Evolutionary conservation across 2,329 filamentous ascomycete genomes (phyloP).

Genomic region (Arthrobotrys megalospora): DNA sequence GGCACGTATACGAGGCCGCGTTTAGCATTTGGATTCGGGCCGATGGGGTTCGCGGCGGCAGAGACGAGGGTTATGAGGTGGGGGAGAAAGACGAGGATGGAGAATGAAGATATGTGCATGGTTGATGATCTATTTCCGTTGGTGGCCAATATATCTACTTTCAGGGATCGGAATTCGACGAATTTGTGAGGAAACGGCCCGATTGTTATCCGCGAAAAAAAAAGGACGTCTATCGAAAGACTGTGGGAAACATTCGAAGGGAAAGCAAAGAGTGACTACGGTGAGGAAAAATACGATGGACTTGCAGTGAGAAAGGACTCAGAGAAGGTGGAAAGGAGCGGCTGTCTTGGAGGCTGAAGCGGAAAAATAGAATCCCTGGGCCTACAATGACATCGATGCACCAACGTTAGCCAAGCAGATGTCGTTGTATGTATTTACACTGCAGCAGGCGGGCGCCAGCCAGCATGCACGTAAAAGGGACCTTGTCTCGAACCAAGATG

Average conservation of each 20-base stretch:
- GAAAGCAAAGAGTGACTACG: slow-evolving; percentile 46
- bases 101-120: slow-evolving; percentile 32
- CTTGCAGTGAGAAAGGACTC: not conserved
- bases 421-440: not conserved
- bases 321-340: slow-evolving; percentile 2
- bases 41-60: slow-evolving; percentile 53
- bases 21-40: slow-evolving; percentile 69
- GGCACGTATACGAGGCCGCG: slow-evolving; percentile 81
- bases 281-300: slow-evolving; percentile 16
- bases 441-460: not conserved
- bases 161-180: slow-evolving; percentile 12
- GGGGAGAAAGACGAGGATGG: slow-evolving; percentile 27
- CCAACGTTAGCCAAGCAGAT: slow-evolving; percentile 6
- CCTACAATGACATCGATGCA: slow-evolving; percentile 35
- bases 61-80: slow-evolving; percentile 37
- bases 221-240: slow-evolving; percentile 9
- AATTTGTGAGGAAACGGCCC: not conserved
- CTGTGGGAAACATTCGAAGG: not conserved
- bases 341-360: slow-evolving; percentile 38
- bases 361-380: slow-evolving; percentile 39
- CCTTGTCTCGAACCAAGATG: slow-evolving; percentile 15
- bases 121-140: slow-evolving; percentile 3
- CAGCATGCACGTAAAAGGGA: slow-evolving; percentile 36
- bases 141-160: slow-evolving; percentile 8
- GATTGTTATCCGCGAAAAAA: not conserved